Evolutionary conservation across 495 filamentous ascomycete species (phyloP).

Genomic region (Monascus purpureus): DNA sequence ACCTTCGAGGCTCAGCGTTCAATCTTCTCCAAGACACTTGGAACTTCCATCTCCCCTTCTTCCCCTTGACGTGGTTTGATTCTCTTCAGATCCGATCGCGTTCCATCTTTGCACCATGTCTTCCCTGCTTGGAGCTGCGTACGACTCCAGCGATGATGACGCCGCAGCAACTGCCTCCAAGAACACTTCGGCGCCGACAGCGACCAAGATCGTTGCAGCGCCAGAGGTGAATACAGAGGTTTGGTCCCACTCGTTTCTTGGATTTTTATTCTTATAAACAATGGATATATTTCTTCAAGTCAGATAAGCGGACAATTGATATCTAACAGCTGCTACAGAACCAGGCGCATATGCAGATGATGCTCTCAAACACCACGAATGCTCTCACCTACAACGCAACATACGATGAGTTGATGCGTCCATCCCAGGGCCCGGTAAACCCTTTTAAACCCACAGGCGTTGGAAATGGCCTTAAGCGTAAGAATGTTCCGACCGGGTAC

Average conservation of each 20-base stretch:
- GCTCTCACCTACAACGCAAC: constrained; percentile 47
- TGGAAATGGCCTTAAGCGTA: constrained; percentile 54
- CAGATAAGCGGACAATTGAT: constrained; percentile 4
- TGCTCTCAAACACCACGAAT: constrained; percentile 39
- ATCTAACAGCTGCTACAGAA: constrained; percentile 33
- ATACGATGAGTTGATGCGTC: constrained; percentile 58
- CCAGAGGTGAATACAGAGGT: constrained; percentile 51
- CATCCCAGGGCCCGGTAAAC: constrained; percentile 59
- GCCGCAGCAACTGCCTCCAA: constrained; percentile 8
- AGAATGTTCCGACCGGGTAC: constrained; percentile 80
- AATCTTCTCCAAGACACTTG: too few species aligned
- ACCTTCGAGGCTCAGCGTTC: too few species aligned
- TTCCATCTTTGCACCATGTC: constrained; percentile 23
- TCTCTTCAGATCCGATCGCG: neutral
- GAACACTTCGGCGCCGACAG: constrained; percentile 12
- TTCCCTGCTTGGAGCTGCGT: constrained; percentile 32
- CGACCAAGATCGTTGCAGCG: constrained; percentile 35
- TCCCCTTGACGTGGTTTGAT: neutral
- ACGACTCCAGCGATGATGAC: constrained; percentile 43
- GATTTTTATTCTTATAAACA: neutral
- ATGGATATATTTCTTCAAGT: neutral
- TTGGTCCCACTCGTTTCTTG: constrained; percentile 28
- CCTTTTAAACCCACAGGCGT: constrained; percentile 55
- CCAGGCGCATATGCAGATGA: constrained; percentile 42
- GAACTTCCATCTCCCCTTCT: neutral